Percentiles rank a stretch among this genome's conserved stretches.
These are phyloP conservation scores for Aquilaria yunnanensis DNA, from an alignment of 345 rosid genomes.

Conservation along the genomic window DNA sequence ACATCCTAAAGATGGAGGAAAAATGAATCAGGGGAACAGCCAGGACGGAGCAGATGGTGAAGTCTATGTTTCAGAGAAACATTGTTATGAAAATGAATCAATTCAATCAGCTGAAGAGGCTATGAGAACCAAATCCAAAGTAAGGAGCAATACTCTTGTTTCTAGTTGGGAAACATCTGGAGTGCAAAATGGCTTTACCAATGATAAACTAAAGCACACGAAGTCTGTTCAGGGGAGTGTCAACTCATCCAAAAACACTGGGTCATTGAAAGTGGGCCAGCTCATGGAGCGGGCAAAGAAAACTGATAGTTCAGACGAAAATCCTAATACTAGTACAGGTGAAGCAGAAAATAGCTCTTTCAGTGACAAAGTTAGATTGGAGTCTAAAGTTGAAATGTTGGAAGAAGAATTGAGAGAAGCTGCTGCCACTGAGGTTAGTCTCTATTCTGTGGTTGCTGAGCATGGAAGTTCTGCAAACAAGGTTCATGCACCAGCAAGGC, in stretches of 20 bases:
- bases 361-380: slow-evolving; percentile 32
- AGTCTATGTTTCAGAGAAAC: slow-evolving; percentile 22
- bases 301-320: slow-evolving; percentile 19
- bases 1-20: slow-evolving; percentile 26
- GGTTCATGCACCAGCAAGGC: slow-evolving; percentile 88
- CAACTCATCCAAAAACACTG: slow-evolving; percentile 25
- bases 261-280: slow-evolving; percentile 16
- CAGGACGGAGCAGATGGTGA: slow-evolving; percentile 21
- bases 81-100: slow-evolving; percentile 30
- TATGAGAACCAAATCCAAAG: slow-evolving; percentile 37
- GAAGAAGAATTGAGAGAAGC: slow-evolving; percentile 91
- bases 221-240: slow-evolving; percentile 26
- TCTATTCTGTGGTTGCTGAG: slow-evolving; percentile 86
- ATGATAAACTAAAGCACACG: slow-evolving; percentile 10
- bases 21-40: slow-evolving; percentile 30
- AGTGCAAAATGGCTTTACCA: slow-evolving; percentile 23
- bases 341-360: slow-evolving; percentile 18
- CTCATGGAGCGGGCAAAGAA: slow-evolving; percentile 18
- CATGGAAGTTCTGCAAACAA: slow-evolving; percentile 82
- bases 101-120: slow-evolving; percentile 33
- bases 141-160: slow-evolving; percentile 54
- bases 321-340: slow-evolving; percentile 6
- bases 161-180: slow-evolving; percentile 31
- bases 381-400: slow-evolving; percentile 48
- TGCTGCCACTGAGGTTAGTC: slow-evolving; percentile 79